Conservation (phyloP, 2,329 filamentous ascomycete genomes). For the Hymenoscyphus fructigenus region DNA sequence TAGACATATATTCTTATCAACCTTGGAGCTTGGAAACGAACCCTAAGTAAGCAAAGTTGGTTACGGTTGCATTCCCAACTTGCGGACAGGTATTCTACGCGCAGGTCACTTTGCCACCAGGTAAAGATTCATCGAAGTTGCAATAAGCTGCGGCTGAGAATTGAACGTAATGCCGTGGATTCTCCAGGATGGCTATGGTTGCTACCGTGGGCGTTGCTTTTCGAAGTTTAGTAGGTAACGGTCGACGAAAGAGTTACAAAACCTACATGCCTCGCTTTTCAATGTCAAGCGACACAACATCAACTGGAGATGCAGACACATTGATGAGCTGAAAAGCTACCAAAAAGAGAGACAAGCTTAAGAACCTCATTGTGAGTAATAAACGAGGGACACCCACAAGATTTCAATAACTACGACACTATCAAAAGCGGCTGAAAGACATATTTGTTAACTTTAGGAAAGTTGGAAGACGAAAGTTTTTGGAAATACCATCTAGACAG, state of each 20-base stretch:
- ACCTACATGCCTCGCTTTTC: background rate
- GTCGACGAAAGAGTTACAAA: background rate
- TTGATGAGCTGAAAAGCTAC: background rate
- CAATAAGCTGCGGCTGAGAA: slow-evolving; percentile 32
- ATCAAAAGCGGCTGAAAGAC: background rate
- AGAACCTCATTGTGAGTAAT: slow-evolving; percentile 1
- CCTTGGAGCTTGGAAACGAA: slow-evolving; percentile 9
- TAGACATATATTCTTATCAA: background rate
- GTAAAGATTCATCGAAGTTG: slow-evolving; percentile 11
- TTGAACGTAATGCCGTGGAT: slow-evolving; percentile 26
- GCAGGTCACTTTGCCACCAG: slow-evolving; percentile 23
- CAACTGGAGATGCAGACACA: background rate
- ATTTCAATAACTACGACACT: background rate
- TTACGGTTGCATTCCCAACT: slow-evolving; percentile 17
- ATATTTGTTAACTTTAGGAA: background rate
- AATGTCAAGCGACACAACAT: background rate
- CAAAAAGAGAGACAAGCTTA: background rate
- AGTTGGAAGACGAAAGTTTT: background rate
- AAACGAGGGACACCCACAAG: background rate
- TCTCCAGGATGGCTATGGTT: slow-evolving; percentile 16
- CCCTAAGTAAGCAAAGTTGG: slow-evolving; percentile 21
- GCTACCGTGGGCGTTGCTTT: slow-evolving; percentile 28
- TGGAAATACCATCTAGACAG: background rate
- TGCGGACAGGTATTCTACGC: slow-evolving; percentile 24
- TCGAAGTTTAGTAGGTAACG: background rate